A percentile compares a stretch with the other conserved stretches of the same genome.
Evolutionary conservation across 2,329 filamentous ascomycete species (phyloP).

Genomic region (Conoideocrella luteorostrata): DNA sequence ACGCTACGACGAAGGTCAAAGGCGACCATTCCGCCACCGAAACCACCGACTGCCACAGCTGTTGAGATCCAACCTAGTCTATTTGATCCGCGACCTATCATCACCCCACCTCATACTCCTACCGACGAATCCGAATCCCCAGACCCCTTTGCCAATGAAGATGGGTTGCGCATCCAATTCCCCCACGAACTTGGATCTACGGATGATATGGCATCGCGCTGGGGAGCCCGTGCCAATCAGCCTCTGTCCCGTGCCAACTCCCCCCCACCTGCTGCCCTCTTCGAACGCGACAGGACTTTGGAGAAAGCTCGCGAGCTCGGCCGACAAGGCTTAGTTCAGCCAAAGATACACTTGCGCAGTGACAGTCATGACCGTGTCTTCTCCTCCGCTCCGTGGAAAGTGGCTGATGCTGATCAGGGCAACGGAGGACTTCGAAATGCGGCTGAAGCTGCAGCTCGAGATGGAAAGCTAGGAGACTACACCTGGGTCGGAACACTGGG

Average conservation of each 20-base stretch:
- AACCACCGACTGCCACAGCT: conserved; percentile 17
- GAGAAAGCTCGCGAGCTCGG: conserved; percentile 53
- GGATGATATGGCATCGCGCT: conserved; percentile 69
- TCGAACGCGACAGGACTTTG: conserved; percentile 56
- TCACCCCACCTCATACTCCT: conserved; percentile 51
- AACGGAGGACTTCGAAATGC: conserved; percentile 91
- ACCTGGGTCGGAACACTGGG: conserved; percentile 91
- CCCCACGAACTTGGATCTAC: conserved; percentile 50
- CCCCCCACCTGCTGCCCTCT: conserved; percentile 67
- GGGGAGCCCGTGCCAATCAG: conserved; percentile 71
- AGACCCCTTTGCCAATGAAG: conserved; percentile 51
- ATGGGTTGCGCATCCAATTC: conserved; percentile 52
- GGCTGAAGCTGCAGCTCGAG: conserved; percentile 67
- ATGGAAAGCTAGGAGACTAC: conserved; percentile 64
- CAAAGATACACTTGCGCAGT: conserved; percentile 44
- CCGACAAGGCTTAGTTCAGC: conserved; percentile 52
- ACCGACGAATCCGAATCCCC: conserved; percentile 37
- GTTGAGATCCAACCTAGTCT: conserved; percentile 43
- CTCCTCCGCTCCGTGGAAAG: conserved; percentile 72
- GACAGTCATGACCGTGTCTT: conserved; percentile 65
- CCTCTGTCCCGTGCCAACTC: conserved; percentile 69
- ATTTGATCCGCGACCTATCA: conserved; percentile 41
- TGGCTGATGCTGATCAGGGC: conserved; percentile 81
- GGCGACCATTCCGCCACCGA: conserved; percentile 20
- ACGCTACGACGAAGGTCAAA: conserved; percentile 22